Percentiles rank a stretch among this genome's conserved stretches.
These are phyloP conservation scores for Bipolaris bicolor DNA, from an alignment of 2,329 filamentous ascomycete species.

Conservation along the genomic window DNA sequence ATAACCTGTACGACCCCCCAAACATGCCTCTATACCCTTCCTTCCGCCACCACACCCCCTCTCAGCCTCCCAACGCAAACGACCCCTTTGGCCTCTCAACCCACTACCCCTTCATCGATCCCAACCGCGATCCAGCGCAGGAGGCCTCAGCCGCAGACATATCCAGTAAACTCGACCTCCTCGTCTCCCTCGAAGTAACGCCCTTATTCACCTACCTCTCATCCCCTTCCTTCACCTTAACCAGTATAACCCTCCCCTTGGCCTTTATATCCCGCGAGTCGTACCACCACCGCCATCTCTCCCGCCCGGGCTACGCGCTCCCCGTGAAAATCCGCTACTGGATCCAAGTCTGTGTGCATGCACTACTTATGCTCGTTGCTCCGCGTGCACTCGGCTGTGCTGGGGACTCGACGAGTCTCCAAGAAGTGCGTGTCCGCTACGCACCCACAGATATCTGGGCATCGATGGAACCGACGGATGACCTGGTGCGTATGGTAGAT, in stretches of 20 bases:
- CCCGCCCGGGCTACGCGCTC: conserved; percentile 32
- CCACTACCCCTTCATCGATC: conserved; percentile 43
- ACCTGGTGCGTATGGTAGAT: conserved; percentile 34
- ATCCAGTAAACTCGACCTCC: conserved; percentile 38
- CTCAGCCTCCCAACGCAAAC: conserved; percentile 16
- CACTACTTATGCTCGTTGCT: conserved; percentile 32
- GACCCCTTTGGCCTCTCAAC: conserved; percentile 40
- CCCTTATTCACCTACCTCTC: conserved; percentile 44
- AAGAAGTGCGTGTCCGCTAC: conserved; percentile 38
- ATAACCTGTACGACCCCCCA: conserved; percentile 42
- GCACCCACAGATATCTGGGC: conserved; percentile 46
- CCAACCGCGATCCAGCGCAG: conserved; percentile 19
- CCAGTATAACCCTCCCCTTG: conserved; percentile 40
- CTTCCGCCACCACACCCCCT: conserved; percentile 20
- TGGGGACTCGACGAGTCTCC: conserved; percentile 8
- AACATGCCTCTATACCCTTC: conserved; percentile 37
- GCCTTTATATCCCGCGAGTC: conserved; percentile 42
- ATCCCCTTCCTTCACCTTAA: conserved; percentile 33
- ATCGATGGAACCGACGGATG: conserved; percentile 41
- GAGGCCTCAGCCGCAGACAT: conserved; percentile 31
- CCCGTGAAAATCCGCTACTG: conserved; percentile 45
- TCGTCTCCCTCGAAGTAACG: conserved; percentile 41
- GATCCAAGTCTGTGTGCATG: conserved; percentile 40
- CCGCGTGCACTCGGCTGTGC: background rate
- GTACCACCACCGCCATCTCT: conserved; percentile 26